phyloP scores from a whole-genome alignment of 192 early-diverging fungal genomes.

The Gaertneriomyces semiglobifer region DNA sequence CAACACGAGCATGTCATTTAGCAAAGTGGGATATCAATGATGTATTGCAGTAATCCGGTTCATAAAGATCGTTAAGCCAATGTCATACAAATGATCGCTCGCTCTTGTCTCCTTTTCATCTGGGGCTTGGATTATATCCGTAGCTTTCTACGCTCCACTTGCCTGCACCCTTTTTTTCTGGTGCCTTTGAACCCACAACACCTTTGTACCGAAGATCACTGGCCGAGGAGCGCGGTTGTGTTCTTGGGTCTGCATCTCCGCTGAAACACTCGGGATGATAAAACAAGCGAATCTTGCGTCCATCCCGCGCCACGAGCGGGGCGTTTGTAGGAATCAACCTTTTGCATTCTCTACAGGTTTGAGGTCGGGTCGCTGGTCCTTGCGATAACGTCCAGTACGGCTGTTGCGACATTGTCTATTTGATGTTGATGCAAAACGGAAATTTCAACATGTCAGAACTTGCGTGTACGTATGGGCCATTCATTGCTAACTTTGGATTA shows the following conservation, averaged over 20 bases:
- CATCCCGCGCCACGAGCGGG: constrained; percentile 36
- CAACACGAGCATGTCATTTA: too few species aligned
- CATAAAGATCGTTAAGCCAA: too few species aligned
- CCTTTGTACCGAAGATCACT: constrained; percentile 15
- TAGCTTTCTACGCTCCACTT: constrained; percentile 44
- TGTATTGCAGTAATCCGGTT: too few species aligned
- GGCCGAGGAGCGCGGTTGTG: constrained; percentile 34
- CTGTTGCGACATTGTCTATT: constrained; percentile 3
- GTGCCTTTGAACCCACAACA: constrained; percentile 21
- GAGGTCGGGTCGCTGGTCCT: constrained; percentile 30
- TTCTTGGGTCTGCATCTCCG: constrained; percentile 40
- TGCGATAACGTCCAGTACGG: constrained; percentile 36
- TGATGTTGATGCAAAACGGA: too few species aligned
- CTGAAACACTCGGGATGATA: constrained; percentile 42
- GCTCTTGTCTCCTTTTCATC: neutral
- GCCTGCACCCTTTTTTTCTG: constrained; percentile 38
- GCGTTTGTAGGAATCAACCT: constrained; percentile 28
- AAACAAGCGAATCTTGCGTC: constrained; percentile 50
- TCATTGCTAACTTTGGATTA: too few species aligned
- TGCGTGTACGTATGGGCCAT: too few species aligned
- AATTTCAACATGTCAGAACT: too few species aligned
- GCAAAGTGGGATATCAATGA: too few species aligned
- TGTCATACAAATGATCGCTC: too few species aligned
- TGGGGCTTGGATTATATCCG: constrained; percentile 30
- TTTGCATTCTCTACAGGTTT: constrained; percentile 41